Conservation (phyloP, 2,329 filamentous ascomycete genomes). For the Aspergillus cejpii region DNA sequence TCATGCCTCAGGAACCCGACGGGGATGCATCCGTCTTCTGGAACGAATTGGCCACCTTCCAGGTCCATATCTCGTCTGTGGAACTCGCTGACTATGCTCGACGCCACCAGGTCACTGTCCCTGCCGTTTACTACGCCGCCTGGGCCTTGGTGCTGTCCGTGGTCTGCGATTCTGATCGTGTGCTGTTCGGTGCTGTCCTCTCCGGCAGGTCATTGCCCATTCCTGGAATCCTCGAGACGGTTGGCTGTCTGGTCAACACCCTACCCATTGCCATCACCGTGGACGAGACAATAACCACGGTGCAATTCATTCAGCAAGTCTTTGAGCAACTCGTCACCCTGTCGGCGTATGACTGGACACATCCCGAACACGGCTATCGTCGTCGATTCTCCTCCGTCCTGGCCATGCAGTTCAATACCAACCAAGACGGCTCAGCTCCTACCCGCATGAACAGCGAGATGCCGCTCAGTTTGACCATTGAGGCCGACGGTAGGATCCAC, state of each 20-base stretch:
- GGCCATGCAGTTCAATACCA: conserved; percentile 4
- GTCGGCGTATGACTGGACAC: conserved; percentile 1
- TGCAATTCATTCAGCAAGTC: neutral
- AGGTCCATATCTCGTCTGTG: neutral
- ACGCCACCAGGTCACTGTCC: neutral
- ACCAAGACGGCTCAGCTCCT: neutral
- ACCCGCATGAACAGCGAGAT: neutral
- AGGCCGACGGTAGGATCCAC: neutral
- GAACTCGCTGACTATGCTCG: neutral
- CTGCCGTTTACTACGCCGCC: neutral
- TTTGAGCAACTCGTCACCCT: neutral
- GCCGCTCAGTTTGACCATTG: neutral
- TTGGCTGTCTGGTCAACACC: neutral
- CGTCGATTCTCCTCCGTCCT: conserved; percentile 2
- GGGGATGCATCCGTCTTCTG: neutral
- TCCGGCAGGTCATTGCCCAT: neutral
- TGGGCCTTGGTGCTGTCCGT: neutral
- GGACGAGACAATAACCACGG: neutral
- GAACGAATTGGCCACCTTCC: neutral
- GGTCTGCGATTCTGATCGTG: neutral
- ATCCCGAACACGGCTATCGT: conserved; percentile 2
- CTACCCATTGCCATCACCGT: neutral
- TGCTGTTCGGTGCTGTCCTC: neutral
- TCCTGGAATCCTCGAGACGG: neutral
- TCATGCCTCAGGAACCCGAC: neutral